Base-by-base conservation (phyloP, 805 yeast species). In the Lachancea sp. region DNA sequence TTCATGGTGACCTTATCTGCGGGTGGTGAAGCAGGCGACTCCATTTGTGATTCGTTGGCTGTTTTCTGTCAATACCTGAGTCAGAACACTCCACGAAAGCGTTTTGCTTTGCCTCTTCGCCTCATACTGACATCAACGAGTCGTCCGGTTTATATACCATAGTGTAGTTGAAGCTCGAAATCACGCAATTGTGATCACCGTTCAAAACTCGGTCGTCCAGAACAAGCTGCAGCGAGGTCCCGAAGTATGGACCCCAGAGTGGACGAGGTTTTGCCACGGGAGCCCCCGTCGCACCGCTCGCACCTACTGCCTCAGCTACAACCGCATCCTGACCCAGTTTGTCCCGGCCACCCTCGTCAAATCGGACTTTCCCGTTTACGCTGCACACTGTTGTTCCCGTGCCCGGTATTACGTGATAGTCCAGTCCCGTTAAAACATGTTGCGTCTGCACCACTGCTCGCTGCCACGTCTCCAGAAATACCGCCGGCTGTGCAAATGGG, bases 341-440 rank as follows among this genome's bases (percentile, higher is more conserved):
- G 45, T 78, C 80, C 45, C 67, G 71, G 0, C 92, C 92, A 40
- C 80, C 72, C 52, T 84, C 92, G 58, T 84, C 92, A 50, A 83
- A 83, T 45, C 79, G 68, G 9, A 83, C 83, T 56, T 80, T 83
- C 12, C 76, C 65, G 38, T 68, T 67, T 12, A 76, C 61, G 41
- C 70, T 71, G 21, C 78, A 67, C 6, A 80, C 67, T 28, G 69
- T 57, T 1, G 73, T 66, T 1, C 77, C 78, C 0, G 83, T 69
- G 1, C 85, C 85, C 0, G 84, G 84, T 8, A 83, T 71, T 43
- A 75, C 63, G 53, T 83, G 92, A 34, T 76, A 71, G 55, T 83
- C 90, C 39, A 72, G 69, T 9, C 79, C 73, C n/a, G 77, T 74
- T 29, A 82, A 54, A 40, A 68, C 76, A 54, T 83, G 92, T 42